phyloP scores from a whole-genome alignment of 306 rosid genomes.

The Sicyos edulis region DNA sequence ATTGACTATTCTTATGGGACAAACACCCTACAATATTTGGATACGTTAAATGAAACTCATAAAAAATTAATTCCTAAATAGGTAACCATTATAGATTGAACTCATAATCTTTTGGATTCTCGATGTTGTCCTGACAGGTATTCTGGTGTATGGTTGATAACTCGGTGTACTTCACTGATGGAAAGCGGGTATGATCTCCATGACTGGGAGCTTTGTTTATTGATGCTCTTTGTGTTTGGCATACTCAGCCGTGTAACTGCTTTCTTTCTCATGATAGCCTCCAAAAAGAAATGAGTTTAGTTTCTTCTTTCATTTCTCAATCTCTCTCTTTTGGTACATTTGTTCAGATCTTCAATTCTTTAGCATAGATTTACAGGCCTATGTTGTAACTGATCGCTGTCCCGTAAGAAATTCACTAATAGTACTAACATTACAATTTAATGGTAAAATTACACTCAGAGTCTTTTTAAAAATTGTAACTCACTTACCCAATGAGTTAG shows the following conservation, averaged over 20 bases:
- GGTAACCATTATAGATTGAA: no score
- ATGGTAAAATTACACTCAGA: no score
- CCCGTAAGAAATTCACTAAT: no score
- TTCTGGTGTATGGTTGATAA: slow-evolving; percentile 78
- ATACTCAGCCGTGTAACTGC: slow-evolving; percentile 39
- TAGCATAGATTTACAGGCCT: not conserved
- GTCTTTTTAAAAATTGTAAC: no score
- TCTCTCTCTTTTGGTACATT: not conserved
- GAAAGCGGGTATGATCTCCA: slow-evolving; percentile 44
- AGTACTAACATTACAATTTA: no score
- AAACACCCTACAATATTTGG: no score
- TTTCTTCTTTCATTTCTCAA: not conserved
- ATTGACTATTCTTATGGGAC: no score
- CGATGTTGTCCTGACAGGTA: slow-evolving; percentile 42
- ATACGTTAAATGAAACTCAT: no score
- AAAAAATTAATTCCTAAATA: no score
- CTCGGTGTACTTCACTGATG: slow-evolving; percentile 61
- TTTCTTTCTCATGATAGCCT: slow-evolving; percentile 38
- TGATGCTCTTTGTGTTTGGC: slow-evolving; percentile 40
- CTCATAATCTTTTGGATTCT: no score
- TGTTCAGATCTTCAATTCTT: slow-evolving; percentile 4
- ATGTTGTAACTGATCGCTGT: no score
- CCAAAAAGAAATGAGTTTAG: slow-evolving; percentile 37
- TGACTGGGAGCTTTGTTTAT: slow-evolving; percentile 52
- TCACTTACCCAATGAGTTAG: no score